Evolutionary conservation across 2,329 filamentous ascomycete genomes (phyloP).

Genomic region (Phyllosticta citriasiana): DNA sequence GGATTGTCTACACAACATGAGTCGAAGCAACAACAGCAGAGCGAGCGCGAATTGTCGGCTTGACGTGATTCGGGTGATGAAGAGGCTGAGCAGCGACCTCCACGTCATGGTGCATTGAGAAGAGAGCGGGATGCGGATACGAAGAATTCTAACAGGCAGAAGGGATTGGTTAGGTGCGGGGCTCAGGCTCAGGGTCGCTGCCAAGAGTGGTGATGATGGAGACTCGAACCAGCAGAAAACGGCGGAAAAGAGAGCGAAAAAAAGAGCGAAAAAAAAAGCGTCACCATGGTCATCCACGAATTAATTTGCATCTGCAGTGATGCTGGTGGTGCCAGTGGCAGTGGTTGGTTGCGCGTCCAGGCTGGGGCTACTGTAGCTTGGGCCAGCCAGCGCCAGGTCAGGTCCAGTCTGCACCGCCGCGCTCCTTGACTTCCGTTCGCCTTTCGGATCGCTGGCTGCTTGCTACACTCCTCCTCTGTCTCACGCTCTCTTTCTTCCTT

Average conservation of each 20-base stretch:
- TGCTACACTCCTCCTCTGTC: neutral
- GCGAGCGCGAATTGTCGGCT: neutral
- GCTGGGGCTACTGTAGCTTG: neutral
- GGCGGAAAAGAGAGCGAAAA: neutral
- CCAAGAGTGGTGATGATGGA: neutral
- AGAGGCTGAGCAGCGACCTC: neutral
- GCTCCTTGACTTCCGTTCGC: conserved; percentile 2
- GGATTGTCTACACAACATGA: neutral
- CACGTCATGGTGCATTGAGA: neutral
- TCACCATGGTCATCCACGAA: no score
- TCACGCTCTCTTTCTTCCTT: neutral
- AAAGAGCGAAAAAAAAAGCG: neutral
- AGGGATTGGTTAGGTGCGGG: neutral
- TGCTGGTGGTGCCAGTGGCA: no score
- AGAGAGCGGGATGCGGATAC: neutral
- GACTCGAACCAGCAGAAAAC: neutral
- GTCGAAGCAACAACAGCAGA: neutral
- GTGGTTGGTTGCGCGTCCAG: neutral
- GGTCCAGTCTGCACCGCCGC: conserved; percentile 9
- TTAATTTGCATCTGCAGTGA: no score
- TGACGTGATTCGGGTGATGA: neutral
- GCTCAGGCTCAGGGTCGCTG: neutral
- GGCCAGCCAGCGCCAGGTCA: neutral
- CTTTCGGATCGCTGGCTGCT: neutral
- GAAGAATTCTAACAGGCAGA: neutral